These are phyloP conservation scores for Gossypium mustelinum DNA, from an alignment of 345 rosid genomes.

Conservation along the genomic window DNA sequence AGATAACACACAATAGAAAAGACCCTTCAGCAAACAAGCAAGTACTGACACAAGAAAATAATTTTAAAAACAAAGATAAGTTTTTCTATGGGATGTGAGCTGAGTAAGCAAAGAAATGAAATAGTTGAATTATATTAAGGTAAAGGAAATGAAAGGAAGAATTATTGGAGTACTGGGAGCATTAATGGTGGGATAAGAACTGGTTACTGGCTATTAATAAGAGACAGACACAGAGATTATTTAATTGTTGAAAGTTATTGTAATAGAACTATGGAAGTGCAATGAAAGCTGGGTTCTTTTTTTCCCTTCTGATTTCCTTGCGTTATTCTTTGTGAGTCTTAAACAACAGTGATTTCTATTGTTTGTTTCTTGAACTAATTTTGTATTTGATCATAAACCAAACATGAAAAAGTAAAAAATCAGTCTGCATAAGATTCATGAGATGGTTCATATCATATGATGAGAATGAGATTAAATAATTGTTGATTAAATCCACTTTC, in stretches of 20 bases:
- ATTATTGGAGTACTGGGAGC: constrained; percentile 15
- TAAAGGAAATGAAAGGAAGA: constrained; percentile 6
- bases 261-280: neutral
- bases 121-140: constrained; percentile 13
- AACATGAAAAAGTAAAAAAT: too few relatives aligned
- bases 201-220: neutral
- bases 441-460: neutral
- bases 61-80: neutral
- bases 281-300: neutral
- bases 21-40: constrained; percentile 20
- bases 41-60: constrained; percentile 16
- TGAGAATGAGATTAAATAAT: neutral
- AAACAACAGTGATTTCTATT: neutral
- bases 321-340: neutral
- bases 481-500: neutral
- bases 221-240: neutral
- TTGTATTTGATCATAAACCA: too few relatives aligned
- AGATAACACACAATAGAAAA: neutral
- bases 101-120: constrained; percentile 12
- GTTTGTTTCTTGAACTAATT: neutral
- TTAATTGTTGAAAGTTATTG: neutral
- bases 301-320: neutral
- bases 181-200: constrained; percentile 15
- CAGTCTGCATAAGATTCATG: neutral
- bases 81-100: constrained; percentile 8